Conservation (phyloP, 805 yeast genomes). For the Monosporozyma aerobia region DNA sequence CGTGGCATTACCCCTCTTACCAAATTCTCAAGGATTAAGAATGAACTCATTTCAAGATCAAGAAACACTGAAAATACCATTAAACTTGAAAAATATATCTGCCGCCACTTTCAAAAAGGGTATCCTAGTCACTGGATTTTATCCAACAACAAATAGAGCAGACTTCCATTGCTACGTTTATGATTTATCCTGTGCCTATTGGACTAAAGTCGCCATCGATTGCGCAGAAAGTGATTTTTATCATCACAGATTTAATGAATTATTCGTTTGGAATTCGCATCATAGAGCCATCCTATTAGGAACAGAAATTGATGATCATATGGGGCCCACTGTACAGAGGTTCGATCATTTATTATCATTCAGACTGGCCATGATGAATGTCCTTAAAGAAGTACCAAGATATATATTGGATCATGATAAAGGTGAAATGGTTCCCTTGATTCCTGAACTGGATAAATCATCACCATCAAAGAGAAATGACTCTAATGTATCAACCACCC, state of each 20-base stretch:
- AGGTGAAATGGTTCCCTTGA: neutral
- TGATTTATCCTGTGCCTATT: slow-evolving; percentile 33
- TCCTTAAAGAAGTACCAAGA: slow-evolving; percentile 16
- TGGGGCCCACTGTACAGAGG: slow-evolving; percentile 33
- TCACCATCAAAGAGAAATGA: neutral
- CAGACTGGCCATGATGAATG: slow-evolving; percentile 47
- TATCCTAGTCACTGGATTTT: slow-evolving; percentile 51
- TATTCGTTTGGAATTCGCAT: slow-evolving; percentile 70
- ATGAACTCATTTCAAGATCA: slow-evolving; percentile 16
- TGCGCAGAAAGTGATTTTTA: slow-evolving; percentile 45
- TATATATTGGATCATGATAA: neutral
- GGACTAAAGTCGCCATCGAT: slow-evolving; percentile 53
- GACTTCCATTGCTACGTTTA: slow-evolving; percentile 26
- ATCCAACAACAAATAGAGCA: slow-evolving; percentile 32
- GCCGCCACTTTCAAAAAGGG: slow-evolving; percentile 62
- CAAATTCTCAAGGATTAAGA: slow-evolving; percentile 27
- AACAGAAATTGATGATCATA: slow-evolving; percentile 20
- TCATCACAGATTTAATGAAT: slow-evolving; percentile 56
- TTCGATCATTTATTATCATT: slow-evolving; percentile 40
- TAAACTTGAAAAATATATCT: slow-evolving; percentile 43
- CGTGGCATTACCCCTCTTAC: slow-evolving; percentile 27
- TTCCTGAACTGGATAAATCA: neutral
- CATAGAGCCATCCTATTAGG: slow-evolving; percentile 63
- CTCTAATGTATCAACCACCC: neutral
- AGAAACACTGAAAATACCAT: slow-evolving; percentile 19